A percentile compares a stretch with the other conserved stretches of the same genome.
These are phyloP conservation scores for Candida glaebosa DNA, from an alignment of 805 yeast genomes.

Conservation along the genomic window DNA sequence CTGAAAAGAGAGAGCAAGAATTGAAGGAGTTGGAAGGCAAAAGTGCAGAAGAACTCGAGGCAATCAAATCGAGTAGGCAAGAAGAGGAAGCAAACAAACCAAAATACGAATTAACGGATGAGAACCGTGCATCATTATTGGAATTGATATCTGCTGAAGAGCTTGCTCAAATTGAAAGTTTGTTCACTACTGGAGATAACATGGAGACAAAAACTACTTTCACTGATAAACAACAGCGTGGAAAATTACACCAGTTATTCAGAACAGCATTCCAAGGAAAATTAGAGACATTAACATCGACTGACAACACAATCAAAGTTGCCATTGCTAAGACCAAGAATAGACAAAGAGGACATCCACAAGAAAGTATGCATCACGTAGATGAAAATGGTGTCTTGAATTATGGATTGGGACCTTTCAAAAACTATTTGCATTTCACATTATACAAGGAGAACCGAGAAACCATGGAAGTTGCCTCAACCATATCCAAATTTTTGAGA, in stretches of 20 bases:
- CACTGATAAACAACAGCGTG: constrained; percentile 69
- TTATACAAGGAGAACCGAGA: constrained; percentile 94
- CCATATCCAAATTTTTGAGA: constrained; percentile 68
- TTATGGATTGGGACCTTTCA: constrained; percentile 71
- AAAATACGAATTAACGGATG: constrained; percentile 44
- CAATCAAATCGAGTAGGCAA: constrained; percentile 20
- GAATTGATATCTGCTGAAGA: constrained; percentile 60
- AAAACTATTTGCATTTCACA: constrained; percentile 68
- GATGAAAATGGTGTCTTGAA: constrained; percentile 53
- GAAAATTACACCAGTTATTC: constrained; percentile 71
- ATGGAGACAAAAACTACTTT: constrained; percentile 57
- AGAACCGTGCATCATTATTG: constrained; percentile 45
- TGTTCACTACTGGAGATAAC: constrained; percentile 52
- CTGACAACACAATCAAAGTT: constrained; percentile 60
- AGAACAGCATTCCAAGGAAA: constrained; percentile 70
- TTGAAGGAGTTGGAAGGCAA: constrained; percentile 26
- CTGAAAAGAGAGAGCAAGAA: constrained; percentile 40
- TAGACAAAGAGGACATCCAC: constrained; percentile 32
- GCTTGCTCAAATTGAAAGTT: constrained; percentile 50
- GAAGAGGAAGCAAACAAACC: constrained; percentile 21
- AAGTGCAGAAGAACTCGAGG: constrained; percentile 30
- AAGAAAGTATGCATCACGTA: constrained; percentile 36
- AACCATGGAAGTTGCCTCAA: constrained; percentile 89
- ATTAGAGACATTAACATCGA: constrained; percentile 77
- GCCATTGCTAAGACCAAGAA: constrained; percentile 46